Base-by-base conservation (phyloP, 371 early-diverging fungal genomes). In the Cokeromyces recurvatus region DNA sequence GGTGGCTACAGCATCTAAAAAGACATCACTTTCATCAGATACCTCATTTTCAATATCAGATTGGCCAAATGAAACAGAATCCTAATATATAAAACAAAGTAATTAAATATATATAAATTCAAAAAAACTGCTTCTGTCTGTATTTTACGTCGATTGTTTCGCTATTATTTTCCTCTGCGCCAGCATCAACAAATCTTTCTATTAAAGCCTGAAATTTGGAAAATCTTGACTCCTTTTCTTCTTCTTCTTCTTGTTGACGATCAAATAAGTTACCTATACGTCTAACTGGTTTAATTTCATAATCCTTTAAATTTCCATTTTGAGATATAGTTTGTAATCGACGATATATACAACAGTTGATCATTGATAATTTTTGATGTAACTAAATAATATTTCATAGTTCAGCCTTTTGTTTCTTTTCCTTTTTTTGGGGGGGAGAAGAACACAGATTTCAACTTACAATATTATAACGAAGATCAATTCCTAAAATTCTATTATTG, bases 311-410 rank as follows among this genome's bases (percentile, higher is more conserved):
- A 20, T 45, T 44, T 32, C 48, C 48, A 31, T 44, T 49, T 20
- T 46, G 40, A 3, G 59, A 41, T 4, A 46, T n/a, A 12, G 38
- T 50, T 22, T 60, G 53, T 24, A 68, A 47, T 19, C 74, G 68
- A 24, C 87, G 77, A n/a, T 68, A 57, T 27, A 86, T 79, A 61
- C 94, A 93, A 54, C 87, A 91, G 53, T 93, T 92, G 32, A 95
- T 57, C 93, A 95, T 91, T 39, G 86, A 79, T n/a, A 95, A 61
- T 47, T 95, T 95, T 74, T 94, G 95, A 51, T 91, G 84, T 3
- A 91, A 42, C 69, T 74, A 44, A 1, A n/a, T 14, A 11, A 25
- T 29, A 20, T 15, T 7, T 7, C 7, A 7, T 11, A 27, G 29
- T 27, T n/a, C n/a, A n/a, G n/a, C n/a, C n/a, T n/a, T n/a, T n/a